phyloP scores from a whole-genome alignment of 495 filamentous ascomycete genomes.

The Arthonia radiata region DNA sequence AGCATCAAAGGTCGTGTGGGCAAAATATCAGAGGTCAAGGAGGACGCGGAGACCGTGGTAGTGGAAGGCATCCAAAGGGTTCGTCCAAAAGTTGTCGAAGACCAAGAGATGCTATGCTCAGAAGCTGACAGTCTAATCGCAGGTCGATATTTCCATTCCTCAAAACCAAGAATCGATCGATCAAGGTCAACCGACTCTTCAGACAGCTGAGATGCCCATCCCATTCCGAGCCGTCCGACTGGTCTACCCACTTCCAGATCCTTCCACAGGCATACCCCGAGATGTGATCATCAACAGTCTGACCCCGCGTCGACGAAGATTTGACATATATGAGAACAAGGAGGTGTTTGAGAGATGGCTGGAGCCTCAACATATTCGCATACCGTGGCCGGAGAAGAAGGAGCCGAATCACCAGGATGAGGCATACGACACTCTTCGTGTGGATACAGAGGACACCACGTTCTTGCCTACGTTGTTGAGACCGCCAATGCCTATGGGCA shows the following conservation, averaged over 20 bases:
- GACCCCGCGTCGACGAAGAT: conserved; percentile 15
- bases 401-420: conserved; percentile 25
- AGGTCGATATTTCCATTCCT: no score
- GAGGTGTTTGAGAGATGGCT: conserved; percentile 5
- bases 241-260: conserved; percentile 47
- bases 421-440: conserved; percentile 42
- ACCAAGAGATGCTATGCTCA: no score
- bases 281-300: conserved; percentile 58
- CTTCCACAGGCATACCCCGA: conserved; percentile 28
- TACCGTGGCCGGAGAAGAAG: conserved; percentile 45
- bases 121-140: no score
- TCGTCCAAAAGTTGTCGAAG: no score
- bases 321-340: conserved; percentile 16
- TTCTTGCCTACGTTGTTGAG: conserved; percentile 49
- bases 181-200: conserved; percentile 17
- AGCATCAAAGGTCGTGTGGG: conserved; percentile 48
- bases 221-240: conserved; percentile 49
- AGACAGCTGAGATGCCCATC: conserved; percentile 24
- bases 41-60: conserved; percentile 26
- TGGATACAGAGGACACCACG: conserved; percentile 47
- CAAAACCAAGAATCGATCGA: no score
- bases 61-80: conserved; percentile 48
- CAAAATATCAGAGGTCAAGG: conserved; percentile 30
- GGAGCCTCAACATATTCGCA: conserved; percentile 7
- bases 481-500: conserved; percentile 50